Conservation (phyloP, 2,329 filamentous ascomycete genomes). For the Graphilbum ipis-grandicollis region DNA sequence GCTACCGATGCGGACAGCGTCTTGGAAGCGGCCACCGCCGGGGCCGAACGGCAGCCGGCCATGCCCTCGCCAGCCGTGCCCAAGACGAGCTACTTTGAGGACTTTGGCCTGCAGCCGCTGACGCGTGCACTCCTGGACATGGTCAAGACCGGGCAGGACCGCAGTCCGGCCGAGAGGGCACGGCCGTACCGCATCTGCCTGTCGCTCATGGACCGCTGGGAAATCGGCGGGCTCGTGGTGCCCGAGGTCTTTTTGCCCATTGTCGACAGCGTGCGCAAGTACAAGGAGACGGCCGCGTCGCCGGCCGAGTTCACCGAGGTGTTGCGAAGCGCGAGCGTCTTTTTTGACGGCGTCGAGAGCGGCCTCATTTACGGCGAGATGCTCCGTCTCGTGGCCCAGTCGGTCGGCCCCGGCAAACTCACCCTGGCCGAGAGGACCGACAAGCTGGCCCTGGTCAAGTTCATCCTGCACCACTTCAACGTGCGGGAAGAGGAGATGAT, state of each 20-base stretch:
- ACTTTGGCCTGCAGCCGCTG: conserved; percentile 58
- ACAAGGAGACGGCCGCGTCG: conserved; percentile 46
- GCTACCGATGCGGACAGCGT: conserved; percentile 10
- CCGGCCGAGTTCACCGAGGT: conserved; percentile 69
- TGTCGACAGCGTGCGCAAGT: conserved; percentile 61
- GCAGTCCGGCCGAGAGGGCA: conserved; percentile 48
- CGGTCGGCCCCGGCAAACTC: conserved; percentile 30
- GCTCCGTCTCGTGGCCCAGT: conserved; percentile 45
- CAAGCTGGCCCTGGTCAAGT: conserved; percentile 58
- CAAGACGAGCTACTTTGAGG: conserved; percentile 67
- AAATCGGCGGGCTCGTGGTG: conserved; percentile 80
- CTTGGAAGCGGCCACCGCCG: conserved; percentile 25
- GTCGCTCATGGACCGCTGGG: conserved; percentile 96
- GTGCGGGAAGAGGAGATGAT: conserved; percentile 94
- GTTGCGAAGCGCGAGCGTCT: conserved; percentile 79
- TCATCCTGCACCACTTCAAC: conserved; percentile 79
- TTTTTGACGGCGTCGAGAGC: conserved; percentile 95
- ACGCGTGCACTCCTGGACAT: conserved; percentile 59
- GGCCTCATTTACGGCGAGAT: conserved; percentile 82
- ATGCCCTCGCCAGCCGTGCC: conserved; percentile 23
- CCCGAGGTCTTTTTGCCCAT: conserved; percentile 78
- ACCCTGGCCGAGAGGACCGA: conserved; percentile 31
- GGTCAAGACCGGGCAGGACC: conserved; percentile 34
- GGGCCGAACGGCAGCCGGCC: conserved; percentile 19
- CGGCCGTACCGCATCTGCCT: conserved; percentile 82